Evolutionary conservation across 2,329 filamentous ascomycete genomes (phyloP), one percentile per base, ranked within the genome.

Genomic region (Penicillium sp.): DNA sequence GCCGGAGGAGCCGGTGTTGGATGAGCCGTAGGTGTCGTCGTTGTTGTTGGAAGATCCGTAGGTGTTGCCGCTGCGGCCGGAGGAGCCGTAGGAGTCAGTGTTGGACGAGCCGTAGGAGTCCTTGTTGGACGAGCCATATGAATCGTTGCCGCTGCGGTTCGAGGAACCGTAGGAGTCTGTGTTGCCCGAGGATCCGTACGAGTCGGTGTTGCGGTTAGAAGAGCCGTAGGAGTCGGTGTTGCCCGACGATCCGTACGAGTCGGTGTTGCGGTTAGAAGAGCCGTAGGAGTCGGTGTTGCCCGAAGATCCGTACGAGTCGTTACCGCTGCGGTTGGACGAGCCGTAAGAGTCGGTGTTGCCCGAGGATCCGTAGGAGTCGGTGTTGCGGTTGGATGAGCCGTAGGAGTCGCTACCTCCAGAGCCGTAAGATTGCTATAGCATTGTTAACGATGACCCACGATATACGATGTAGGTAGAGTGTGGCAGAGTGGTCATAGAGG

Each of bases 361-460:
- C 6, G 41, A 44, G 4, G 24, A 33, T 2, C 44, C 44, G 4
- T 49, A 49, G 16, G 44, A 35, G 27, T 49, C 27, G 27, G 18
- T 46, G n/a, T 44, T 22, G 16, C 5, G 22, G 40, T 49, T 35
- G 6, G 52, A 55, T 6, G 54, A 55, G 7, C 54, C 54, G 24
- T 55, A 49, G 14, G 40, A 56, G 47, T 50, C 40, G 46, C 40
- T 52, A 33, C 50, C 50, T 52, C 50, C 54, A 19, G 54, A 56
- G 44, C 54, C 54, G 33, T 55, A 55, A 36, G 54, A 51, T 39
- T 39, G 37, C 54, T 56, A 7, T 16, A 43, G 10, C 11, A 18
- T 36, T 24, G 13, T 56, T 56, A 56, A 31, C 10, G 7, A 52
- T 19, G 50, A 31, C 7, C 31, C 7, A 31, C 2, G 3, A 24